phyloP scores from a whole-genome alignment of 1,284 basidiomycete genomes.

The Boletellus deceptivus region DNA sequence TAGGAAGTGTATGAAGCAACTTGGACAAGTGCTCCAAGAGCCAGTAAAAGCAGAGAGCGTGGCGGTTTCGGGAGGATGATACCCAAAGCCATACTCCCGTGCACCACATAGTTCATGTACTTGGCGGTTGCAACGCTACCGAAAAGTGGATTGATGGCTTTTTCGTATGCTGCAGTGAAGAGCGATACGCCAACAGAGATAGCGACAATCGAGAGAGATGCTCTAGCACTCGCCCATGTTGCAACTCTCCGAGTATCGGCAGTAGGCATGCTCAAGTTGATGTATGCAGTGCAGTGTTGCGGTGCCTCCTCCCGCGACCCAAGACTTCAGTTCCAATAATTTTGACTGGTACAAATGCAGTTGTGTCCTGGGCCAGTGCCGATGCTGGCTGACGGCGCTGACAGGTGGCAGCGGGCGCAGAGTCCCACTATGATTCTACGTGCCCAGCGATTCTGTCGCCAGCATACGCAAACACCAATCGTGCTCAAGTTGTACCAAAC shows the following conservation, averaged over 20 bases:
- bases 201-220: constrained; percentile 29
- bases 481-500: no score
- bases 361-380: no score
- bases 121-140: constrained; percentile 37
- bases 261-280: constrained; percentile 11
- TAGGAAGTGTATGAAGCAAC: constrained; percentile 61
- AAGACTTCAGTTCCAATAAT: no score
- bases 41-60: constrained; percentile 34
- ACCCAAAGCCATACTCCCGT: constrained; percentile 36
- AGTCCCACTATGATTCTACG: no score
- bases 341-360: no score
- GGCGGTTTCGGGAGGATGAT: constrained; percentile 37
- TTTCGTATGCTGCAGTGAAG: constrained; percentile 41
- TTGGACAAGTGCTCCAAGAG: constrained; percentile 47
- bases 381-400: no score
- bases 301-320: no score
- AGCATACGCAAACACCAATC: no score
- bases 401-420: no score
- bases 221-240: constrained; percentile 15
- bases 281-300: no score
- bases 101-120: constrained; percentile 40
- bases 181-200: constrained; percentile 39
- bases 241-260: constrained; percentile 1
- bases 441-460: no score
- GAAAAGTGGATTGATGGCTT: constrained; percentile 44